These are phyloP conservation scores for Gossypium laxum DNA, from an alignment of 441 rosid species.

Conservation along the genomic window DNA sequence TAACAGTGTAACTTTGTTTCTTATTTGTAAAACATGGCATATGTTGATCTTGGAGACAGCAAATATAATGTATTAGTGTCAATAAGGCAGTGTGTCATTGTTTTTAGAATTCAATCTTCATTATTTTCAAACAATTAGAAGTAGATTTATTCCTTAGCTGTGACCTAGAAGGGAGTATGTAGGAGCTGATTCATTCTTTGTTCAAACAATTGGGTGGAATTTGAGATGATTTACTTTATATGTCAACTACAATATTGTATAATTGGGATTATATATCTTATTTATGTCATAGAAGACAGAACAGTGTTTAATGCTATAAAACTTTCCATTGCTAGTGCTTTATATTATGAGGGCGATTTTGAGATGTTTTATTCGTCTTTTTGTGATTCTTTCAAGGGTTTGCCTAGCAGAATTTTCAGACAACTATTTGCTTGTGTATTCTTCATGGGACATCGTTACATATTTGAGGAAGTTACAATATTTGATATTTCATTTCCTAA, in stretches of 20 bases:
- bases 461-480: background rate
- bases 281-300: background rate
- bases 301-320: background rate
- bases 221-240: background rate
- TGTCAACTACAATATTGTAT: background rate
- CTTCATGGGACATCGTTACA: background rate
- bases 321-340: background rate
- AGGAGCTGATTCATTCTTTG: background rate
- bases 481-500: conserved; percentile 15
- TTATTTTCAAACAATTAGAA: background rate
- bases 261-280: background rate
- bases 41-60: conserved; percentile 1
- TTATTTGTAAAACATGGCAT: background rate
- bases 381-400: background rate
- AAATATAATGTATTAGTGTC: background rate
- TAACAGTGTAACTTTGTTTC: background rate
- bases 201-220: background rate
- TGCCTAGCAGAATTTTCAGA: conserved; percentile 1
- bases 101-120: background rate
- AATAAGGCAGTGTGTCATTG: background rate
- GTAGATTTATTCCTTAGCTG: background rate
- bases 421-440: background rate
- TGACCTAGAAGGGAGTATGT: background rate
- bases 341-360: background rate
- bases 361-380: background rate